Evolutionary conservation across 805 yeast genomes (phyloP).

Genomic region (Candida dendrica): DNA sequence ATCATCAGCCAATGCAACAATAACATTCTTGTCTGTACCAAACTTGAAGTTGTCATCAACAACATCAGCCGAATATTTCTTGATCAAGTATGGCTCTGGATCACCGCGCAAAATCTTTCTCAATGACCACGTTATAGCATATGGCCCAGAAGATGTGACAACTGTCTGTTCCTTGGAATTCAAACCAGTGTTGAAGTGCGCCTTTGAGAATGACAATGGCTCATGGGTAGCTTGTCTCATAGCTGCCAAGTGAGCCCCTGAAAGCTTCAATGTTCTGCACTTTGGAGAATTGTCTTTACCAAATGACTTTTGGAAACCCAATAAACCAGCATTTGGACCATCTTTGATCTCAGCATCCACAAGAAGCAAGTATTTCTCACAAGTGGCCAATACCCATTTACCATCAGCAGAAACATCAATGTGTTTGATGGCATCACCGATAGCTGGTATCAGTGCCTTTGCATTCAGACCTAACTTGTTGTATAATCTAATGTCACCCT

Average conservation of each 20-base stretch:
- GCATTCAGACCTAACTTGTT: conserved; percentile 71
- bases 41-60: conserved; percentile 75
- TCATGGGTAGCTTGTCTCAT: conserved; percentile 43
- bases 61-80: conserved; percentile 51
- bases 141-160: conserved; percentile 76
- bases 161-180: conserved; percentile 60
- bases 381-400: conserved; percentile 74
- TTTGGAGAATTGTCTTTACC: conserved; percentile 59
- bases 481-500: conserved; percentile 71
- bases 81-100: conserved; percentile 53
- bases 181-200: conserved; percentile 71
- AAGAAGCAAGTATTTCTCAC: conserved; percentile 61
- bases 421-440: conserved; percentile 69
- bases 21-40: conserved; percentile 63
- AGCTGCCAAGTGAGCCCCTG: conserved; percentile 65
- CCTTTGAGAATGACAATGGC: conserved; percentile 57
- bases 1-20: conserved; percentile 69
- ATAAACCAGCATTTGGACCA: conserved; percentile 50
- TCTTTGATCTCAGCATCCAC: conserved; percentile 58
- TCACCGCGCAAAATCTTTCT: conserved; percentile 48
- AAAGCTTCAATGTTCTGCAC: conserved; percentile 59
- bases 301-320: conserved; percentile 62
- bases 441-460: conserved; percentile 71
- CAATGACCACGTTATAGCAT: conserved; percentile 74
- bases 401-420: conserved; percentile 75